Conservation (phyloP, 2,329 filamentous ascomycete species). For the Aschersonia sp. region DNA sequence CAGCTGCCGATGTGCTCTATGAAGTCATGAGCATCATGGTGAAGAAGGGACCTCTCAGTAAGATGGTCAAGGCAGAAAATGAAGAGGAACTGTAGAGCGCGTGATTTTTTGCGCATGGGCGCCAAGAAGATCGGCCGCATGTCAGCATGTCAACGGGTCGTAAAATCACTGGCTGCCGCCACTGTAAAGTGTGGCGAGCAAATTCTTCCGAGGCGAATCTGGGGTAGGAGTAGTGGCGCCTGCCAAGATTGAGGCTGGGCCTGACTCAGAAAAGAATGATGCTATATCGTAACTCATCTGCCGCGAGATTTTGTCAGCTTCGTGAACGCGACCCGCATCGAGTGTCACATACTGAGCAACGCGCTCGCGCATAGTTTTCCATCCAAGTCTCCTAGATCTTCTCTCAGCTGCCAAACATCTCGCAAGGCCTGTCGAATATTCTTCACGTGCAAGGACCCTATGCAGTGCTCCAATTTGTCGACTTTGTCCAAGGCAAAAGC, state of each 20-base stretch:
- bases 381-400: constrained; percentile 6
- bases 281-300: constrained; percentile 12
- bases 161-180: no score
- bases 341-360: neutral
- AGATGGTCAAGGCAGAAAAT: neutral
- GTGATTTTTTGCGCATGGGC: neutral
- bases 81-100: neutral
- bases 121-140: no score
- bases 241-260: neutral
- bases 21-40: constrained; percentile 10
- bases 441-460: constrained; percentile 12
- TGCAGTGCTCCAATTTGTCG: constrained; percentile 10
- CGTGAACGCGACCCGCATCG: neutral
- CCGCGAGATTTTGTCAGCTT: neutral
- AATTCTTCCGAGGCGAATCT: no score
- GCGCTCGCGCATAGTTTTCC: constrained; percentile 7
- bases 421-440: constrained; percentile 10
- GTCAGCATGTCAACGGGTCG: no score
- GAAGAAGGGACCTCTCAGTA: constrained; percentile 1
- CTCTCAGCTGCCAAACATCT: constrained; percentile 13
- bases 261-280: constrained; percentile 12
- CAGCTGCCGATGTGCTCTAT: constrained; percentile 58
- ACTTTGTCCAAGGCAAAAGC: constrained; percentile 11
- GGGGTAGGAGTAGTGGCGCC: no score
- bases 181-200: no score